Percentiles rank a stretch among this genome's conserved stretches.
phyloP scores from a whole-genome alignment of 2,329 filamentous ascomycete species.

The Neofusicoccum cordaticola region DNA sequence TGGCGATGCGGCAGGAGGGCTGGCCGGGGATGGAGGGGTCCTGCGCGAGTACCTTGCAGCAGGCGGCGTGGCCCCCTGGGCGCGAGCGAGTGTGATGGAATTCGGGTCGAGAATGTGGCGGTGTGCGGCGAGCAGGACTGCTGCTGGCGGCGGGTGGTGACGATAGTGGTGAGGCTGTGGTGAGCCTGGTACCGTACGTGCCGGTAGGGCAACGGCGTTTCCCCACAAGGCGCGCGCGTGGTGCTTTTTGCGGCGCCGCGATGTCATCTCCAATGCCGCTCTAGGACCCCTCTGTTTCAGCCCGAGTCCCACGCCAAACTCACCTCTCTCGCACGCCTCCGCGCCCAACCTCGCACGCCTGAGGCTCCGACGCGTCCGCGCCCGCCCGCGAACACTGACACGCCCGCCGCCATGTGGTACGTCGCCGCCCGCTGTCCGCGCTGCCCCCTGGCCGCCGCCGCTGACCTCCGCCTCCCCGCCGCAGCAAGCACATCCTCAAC shows the following conservation, averaged over 20 bases:
- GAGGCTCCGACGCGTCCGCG: not conserved
- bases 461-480: slow-evolving; percentile 3
- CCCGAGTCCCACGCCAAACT: not conserved
- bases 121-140: slow-evolving; percentile 12
- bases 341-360: not conserved
- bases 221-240: slow-evolving; percentile 10
- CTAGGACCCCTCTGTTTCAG: slow-evolving; percentile 1
- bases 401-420: slow-evolving; percentile 29
- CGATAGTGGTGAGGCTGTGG: not conserved
- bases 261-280: slow-evolving; percentile 7
- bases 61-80: slow-evolving; percentile 7
- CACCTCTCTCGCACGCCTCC: not conserved
- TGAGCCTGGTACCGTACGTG: not conserved
- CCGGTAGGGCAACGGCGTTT: slow-evolving; percentile 5
- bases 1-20: slow-evolving; percentile 14
- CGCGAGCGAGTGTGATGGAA: slow-evolving; percentile 13
- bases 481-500: slow-evolving; percentile 96
- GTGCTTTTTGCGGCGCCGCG: slow-evolving; percentile 8
- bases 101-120: slow-evolving; percentile 12
- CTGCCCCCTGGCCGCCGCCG: not conserved
- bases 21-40: slow-evolving; percentile 17
- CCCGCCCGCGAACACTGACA: not conserved
- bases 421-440: not conserved
- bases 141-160: not conserved
- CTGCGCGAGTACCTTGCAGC: slow-evolving; percentile 16